Percentiles rank a stretch among this genome's conserved stretches.
These are phyloP conservation scores for Hymenoscyphus infarciens DNA, from an alignment of 2,329 filamentous ascomycete genomes.

Conservation along the genomic window DNA sequence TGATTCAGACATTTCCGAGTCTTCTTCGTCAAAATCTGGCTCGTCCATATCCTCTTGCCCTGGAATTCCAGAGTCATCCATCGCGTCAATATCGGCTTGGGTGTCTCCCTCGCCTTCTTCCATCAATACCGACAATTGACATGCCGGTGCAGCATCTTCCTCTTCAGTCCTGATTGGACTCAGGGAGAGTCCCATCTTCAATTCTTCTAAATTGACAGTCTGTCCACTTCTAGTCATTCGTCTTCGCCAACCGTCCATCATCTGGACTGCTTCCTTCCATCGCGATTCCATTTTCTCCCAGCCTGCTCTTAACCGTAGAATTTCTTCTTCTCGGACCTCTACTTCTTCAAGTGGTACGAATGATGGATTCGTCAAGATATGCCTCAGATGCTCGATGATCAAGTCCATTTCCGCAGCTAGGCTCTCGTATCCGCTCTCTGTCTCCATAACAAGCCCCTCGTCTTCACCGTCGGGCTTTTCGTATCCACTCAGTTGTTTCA, in stretches of 20 bases:
- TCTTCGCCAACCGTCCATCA: constrained; percentile 91
- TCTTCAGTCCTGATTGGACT: constrained; percentile 55
- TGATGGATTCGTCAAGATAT: constrained; percentile 86
- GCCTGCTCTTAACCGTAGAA: constrained; percentile 73
- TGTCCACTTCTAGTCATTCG: constrained; percentile 70
- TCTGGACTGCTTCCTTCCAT: constrained; percentile 82
- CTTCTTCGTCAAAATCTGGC: constrained; percentile 29
- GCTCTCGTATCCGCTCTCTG: constrained; percentile 51
- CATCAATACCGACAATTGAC: constrained; percentile 32
- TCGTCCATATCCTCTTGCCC: constrained; percentile 28
- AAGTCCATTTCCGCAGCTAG: constrained; percentile 70
- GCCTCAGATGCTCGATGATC: constrained; percentile 76
- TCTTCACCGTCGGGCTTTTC: constrained; percentile 36
- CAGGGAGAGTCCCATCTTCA: constrained; percentile 64
- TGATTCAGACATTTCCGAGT: constrained; percentile 32
- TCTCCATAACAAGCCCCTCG: constrained; percentile 26
- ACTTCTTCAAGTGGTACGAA: constrained; percentile 96
- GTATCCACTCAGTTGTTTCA: constrained; percentile 67
- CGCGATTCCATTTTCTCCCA: constrained; percentile 92
- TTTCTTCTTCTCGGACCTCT: constrained; percentile 87
- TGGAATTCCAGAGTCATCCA: constrained; percentile 30
- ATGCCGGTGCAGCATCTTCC: constrained; percentile 45
- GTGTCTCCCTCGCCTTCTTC: constrained; percentile 34
- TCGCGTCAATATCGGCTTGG: constrained; percentile 36
- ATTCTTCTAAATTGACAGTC: constrained; percentile 64